A percentile compares a stretch with the other conserved stretches of the same genome.
Evolutionary conservation across 441 rosid genomes (phyloP).

Genomic region (Daphne laureola): DNA sequence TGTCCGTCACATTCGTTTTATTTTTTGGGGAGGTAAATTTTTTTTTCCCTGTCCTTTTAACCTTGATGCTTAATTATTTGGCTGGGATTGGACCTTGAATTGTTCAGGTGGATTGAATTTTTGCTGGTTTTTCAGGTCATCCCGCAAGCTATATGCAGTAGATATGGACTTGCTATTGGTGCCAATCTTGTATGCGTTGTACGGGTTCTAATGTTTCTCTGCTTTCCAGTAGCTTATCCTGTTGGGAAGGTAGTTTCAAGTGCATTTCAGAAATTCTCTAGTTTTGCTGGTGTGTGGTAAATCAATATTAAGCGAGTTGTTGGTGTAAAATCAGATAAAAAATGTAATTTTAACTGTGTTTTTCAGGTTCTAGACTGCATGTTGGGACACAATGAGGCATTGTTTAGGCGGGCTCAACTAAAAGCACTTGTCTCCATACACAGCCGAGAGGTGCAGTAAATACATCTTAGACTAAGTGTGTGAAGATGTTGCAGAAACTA

Average conservation of each 20-base stretch:
- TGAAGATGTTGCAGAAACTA: neutral
- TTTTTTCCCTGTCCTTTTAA: neutral
- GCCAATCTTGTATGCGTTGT: constrained; percentile 86
- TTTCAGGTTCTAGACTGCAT: constrained; percentile 75
- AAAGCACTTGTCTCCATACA: constrained; percentile 95
- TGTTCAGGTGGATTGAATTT: constrained; percentile 9
- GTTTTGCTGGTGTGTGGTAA: neutral
- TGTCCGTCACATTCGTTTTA: constrained; percentile 88
- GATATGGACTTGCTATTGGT: constrained; percentile 97
- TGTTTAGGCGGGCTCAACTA: constrained; percentile 91
- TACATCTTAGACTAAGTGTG: neutral
- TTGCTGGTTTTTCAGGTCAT: constrained; percentile 52
- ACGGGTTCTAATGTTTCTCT: constrained; percentile 66
- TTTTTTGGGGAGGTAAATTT: constrained; percentile 76
- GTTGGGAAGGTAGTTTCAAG: constrained; percentile 63
- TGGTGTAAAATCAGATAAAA: neutral
- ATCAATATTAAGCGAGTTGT: neutral
- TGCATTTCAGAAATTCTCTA: neutral
- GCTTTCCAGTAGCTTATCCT: constrained; percentile 89
- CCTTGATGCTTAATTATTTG: neutral
- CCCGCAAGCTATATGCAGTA: constrained; percentile 89
- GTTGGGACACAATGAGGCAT: constrained; percentile 80
- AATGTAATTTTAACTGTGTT: neutral
- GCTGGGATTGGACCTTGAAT: constrained; percentile 2
- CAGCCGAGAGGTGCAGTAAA: constrained; percentile 64